Evolutionary conservation across 495 filamentous ascomycete species (phyloP).

Genomic region (Tricharina praecox): DNA sequence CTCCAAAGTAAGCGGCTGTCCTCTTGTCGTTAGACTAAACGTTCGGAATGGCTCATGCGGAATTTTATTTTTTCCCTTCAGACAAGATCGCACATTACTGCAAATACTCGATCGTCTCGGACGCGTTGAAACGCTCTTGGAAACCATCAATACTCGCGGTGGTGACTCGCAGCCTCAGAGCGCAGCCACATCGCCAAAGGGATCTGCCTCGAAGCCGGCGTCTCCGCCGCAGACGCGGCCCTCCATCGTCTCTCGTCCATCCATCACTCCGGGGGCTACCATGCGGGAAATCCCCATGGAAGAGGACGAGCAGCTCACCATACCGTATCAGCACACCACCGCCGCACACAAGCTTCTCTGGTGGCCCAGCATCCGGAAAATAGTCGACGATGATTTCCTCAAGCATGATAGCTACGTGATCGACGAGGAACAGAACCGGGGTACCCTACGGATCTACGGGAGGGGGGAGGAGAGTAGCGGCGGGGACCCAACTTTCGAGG

Average conservation of each 20-base stretch:
- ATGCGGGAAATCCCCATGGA: conserved; percentile 17
- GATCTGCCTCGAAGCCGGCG: not conserved
- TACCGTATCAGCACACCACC: conserved; percentile 50
- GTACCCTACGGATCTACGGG: conserved; percentile 58
- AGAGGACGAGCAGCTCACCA: conserved; percentile 34
- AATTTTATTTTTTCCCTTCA: conserved; percentile 12
- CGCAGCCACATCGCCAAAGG: not conserved
- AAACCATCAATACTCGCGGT: conserved; percentile 14
- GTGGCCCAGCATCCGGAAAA: conserved; percentile 41
- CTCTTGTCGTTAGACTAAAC: not conserved
- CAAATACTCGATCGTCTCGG: conserved; percentile 26
- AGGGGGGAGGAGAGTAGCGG: conserved; percentile 52
- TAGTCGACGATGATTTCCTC: conserved; percentile 29
- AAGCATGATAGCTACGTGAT: conserved; percentile 35
- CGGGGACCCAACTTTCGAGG: conserved; percentile 4
- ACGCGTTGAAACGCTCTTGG: conserved; percentile 22
- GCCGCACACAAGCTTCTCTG: conserved; percentile 50
- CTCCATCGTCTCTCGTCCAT: not conserved
- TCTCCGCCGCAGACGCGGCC: not conserved
- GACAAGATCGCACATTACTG: conserved; percentile 26
- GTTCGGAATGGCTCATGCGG: not conserved
- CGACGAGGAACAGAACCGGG: conserved; percentile 55
- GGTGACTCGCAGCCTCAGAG: not conserved
- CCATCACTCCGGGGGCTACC: not conserved
- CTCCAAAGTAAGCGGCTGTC: conserved; percentile 38